Evolutionary conservation across 1,284 basidiomycete genomes (phyloP).

Genomic region (Leucoagaricus sp.): DNA sequence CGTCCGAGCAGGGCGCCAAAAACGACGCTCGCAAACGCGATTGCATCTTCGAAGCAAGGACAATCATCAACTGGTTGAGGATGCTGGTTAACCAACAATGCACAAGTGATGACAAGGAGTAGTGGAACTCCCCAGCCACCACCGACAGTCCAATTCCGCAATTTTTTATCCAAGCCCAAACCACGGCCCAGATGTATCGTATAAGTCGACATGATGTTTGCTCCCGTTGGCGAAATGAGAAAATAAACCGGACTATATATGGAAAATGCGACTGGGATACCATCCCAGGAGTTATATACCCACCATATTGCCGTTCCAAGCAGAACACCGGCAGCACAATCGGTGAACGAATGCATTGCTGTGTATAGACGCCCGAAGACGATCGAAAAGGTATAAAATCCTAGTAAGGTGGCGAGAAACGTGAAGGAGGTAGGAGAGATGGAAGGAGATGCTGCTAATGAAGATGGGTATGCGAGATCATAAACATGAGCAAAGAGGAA

Average conservation of each 20-base stretch:
- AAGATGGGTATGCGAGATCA: constrained; percentile 40
- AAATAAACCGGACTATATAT: constrained; percentile 24
- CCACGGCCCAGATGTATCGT: constrained; percentile 37
- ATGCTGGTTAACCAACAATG: constrained; percentile 84
- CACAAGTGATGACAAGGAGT: constrained; percentile 62
- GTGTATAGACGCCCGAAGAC: constrained; percentile 91
- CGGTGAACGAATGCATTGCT: constrained; percentile 88
- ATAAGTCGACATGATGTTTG: background rate
- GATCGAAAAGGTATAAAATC: constrained; percentile 74
- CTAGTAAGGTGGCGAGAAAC: constrained; percentile 46
- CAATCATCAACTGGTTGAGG: constrained; percentile 95
- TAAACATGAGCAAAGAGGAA: constrained; percentile 67
- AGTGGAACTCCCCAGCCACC: constrained; percentile 71
- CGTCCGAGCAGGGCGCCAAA: constrained; percentile 74
- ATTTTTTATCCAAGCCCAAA: constrained; percentile 37
- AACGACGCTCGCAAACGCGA: constrained; percentile 87
- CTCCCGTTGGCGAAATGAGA: constrained; percentile 20
- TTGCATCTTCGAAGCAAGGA: constrained; percentile 98
- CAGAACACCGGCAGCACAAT: constrained; percentile 67
- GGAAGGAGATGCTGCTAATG: constrained; percentile 18
- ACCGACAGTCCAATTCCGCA: constrained; percentile 53
- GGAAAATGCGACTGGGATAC: constrained; percentile 34
- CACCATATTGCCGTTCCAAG: constrained; percentile 75
- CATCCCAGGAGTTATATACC: constrained; percentile 42
- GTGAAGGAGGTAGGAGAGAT: constrained; percentile 50